Evolutionary conservation across 306 rosid species (phyloP).

Genomic region (Urtica urens): DNA sequence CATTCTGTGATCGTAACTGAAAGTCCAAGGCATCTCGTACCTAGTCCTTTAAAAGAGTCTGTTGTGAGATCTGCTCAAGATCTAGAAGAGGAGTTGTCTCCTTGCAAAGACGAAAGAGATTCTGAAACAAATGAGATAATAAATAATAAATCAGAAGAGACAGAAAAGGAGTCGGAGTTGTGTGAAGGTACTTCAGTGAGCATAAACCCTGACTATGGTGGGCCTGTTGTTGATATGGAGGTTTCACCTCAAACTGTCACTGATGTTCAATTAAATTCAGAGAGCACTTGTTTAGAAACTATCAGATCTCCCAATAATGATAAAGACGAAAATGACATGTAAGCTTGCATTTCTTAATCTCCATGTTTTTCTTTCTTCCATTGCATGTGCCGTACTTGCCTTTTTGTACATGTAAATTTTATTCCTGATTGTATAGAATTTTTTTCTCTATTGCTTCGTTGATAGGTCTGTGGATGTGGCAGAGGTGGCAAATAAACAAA

Average conservation of each 20-base stretch:
- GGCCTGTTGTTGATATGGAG: constrained; percentile 10
- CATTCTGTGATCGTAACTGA: constrained; percentile 20
- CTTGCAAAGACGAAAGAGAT: constrained; percentile 23
- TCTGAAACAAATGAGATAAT: constrained; percentile 8
- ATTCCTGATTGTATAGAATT: too few relatives aligned
- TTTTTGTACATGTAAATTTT: too few relatives aligned
- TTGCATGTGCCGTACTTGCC: neutral
- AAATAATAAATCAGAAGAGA: constrained; percentile 18
- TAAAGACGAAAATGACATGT: constrained; percentile 38
- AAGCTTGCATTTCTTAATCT: constrained; percentile 23
- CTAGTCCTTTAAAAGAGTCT: constrained; percentile 25
- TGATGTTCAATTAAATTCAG: constrained; percentile 15
- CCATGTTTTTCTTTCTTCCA: neutral
- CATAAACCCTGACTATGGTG: constrained; percentile 16
- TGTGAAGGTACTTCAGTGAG: constrained; percentile 24
- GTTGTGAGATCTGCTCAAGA: constrained; percentile 25
- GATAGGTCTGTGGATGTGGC: constrained; percentile 36
- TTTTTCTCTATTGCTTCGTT: constrained; percentile 4
- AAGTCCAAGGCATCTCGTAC: constrained; percentile 18
- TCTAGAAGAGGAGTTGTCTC: constrained; percentile 23
- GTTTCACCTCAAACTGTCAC: constrained; percentile 23
- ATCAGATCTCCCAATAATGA: constrained; percentile 26
- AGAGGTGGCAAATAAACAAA: constrained; percentile 27
- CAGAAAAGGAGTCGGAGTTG: constrained; percentile 21
- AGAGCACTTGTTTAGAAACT: constrained; percentile 23